These are phyloP conservation scores for Combretum micranthum DNA, from an alignment of 345 rosid species.

Conservation along the genomic window DNA sequence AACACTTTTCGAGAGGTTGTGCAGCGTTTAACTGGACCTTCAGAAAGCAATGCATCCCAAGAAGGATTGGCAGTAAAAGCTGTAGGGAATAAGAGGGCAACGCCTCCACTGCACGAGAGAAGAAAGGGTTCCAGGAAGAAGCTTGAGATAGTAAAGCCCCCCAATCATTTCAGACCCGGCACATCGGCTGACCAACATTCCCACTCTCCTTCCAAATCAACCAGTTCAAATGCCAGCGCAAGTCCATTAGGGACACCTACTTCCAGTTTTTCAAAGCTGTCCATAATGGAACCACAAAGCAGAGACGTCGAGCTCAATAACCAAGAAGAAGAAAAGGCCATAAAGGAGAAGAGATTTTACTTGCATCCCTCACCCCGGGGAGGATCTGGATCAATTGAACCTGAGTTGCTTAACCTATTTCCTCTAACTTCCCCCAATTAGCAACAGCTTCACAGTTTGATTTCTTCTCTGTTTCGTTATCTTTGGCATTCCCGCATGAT, in stretches of 20 bases:
- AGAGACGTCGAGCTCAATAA: slow-evolving; percentile 32
- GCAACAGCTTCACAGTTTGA: background rate
- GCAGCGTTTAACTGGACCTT: slow-evolving; percentile 65
- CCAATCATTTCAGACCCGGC: slow-evolving; percentile 38
- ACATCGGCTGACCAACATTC: slow-evolving; percentile 17
- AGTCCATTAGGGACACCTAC: slow-evolving; percentile 60
- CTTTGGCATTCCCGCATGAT: background rate
- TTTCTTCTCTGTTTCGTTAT: background rate
- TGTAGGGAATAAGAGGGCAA: slow-evolving; percentile 34
- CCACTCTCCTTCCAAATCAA: slow-evolving; percentile 32
- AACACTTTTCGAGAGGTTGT: slow-evolving; percentile 64
- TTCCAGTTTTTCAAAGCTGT: slow-evolving; percentile 49
- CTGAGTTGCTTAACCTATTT: slow-evolving; percentile 63
- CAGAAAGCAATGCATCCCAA: slow-evolving; percentile 28
- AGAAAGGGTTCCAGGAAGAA: slow-evolving; percentile 56
- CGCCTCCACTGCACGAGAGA: slow-evolving; percentile 65
- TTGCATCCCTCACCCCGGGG: slow-evolving; percentile 63
- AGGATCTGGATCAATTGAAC: slow-evolving; percentile 41
- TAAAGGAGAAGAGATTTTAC: slow-evolving; percentile 65
- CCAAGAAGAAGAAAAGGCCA: slow-evolving; percentile 74
- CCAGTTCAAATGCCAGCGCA: slow-evolving; percentile 26
- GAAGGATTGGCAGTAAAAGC: slow-evolving; percentile 22
- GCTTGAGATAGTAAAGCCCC: slow-evolving; percentile 70
- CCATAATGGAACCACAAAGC: slow-evolving; percentile 28
- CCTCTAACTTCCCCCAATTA: slow-evolving; percentile 54